phyloP scores from a whole-genome alignment of 257 asterid genomes.

The Nicotiana benthamiana region DNA sequence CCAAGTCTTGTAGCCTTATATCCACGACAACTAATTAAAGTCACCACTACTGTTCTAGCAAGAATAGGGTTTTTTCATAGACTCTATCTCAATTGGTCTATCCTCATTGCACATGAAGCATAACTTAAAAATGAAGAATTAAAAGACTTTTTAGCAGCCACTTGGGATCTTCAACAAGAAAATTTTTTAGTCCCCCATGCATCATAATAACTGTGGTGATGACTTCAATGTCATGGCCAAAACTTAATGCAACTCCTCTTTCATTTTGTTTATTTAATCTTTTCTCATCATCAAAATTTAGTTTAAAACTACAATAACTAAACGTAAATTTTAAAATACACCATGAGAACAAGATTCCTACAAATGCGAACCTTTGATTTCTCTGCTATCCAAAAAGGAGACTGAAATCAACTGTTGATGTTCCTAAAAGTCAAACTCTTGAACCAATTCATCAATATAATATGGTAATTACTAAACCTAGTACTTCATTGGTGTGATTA shows the following conservation, averaged over 20 bases:
- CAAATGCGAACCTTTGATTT: neutral
- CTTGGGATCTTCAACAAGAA: neutral
- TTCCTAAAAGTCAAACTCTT: neutral
- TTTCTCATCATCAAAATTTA: neutral
- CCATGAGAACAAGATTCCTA: neutral
- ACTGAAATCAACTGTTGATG: neutral
- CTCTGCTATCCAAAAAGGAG: neutral
- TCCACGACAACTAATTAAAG: conserved; percentile 5
- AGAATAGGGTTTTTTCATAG: neutral
- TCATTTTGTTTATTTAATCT: neutral
- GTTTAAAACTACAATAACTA: neutral
- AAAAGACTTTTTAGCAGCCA: neutral
- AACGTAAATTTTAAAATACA: neutral
- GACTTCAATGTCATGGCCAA: neutral
- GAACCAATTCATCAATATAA: neutral
- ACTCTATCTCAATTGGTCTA: conserved; percentile 4
- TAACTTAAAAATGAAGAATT: neutral
- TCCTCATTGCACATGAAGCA: neutral
- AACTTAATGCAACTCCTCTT: neutral
- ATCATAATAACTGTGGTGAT: neutral
- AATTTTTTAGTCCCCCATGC: neutral
- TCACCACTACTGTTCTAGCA: neutral
- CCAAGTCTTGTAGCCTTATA: conserved; percentile 9
- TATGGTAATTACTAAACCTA: neutral
- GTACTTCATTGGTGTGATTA: neutral